Evolutionary conservation across 108 stramenopile species (phyloP), one percentile per base, ranked within the genome.

Genomic region (Cyclotella sp.): DNA sequence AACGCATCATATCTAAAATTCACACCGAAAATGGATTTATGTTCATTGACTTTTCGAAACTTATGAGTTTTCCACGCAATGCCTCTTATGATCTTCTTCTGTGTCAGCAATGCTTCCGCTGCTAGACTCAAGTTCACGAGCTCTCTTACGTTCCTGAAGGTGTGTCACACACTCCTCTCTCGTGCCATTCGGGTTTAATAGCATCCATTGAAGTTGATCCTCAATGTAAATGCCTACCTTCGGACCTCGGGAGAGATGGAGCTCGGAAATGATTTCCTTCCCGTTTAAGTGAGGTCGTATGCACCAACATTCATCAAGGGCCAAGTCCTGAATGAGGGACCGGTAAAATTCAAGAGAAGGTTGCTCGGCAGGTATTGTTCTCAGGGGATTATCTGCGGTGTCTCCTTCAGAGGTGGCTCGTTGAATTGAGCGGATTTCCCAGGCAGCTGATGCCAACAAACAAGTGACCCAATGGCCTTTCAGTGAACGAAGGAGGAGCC

Each of bases 151-250:
- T n/a, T 67, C 64, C 44, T 74, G 78, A 54, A 95, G 77, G 69
- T 91, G 86, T 2, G 61, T 39, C 57, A 81, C 65, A 46, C 88
- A 89, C 13, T 91, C 89, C 21, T 91, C 88, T 47, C 68, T 78
- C 18, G 91, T 84, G 41, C 92, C 94, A 7, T 72, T 63, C 7
- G 94, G 94, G 74, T 95, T 83, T 43, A 85, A 49, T 9, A 95
- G 75, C 86, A 89, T 93, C 94, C 94, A 95, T 45, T 77, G 76
- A 7, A 82, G 68, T 78, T 95, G 92, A 81, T 93, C 91, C 52
- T 90, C 85, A 40, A 88, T 70, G 57, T 88, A 95, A 12, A 77
- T 24, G 19, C 89, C 89, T 41, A 95, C 87, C 9, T 58, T 27
- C 0, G 94, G 94, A 9, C 94, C 94, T 45, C 73, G 81, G 4